Evolutionary conservation across 331 rosid genomes (phyloP).

Genomic region (Malus hybrid): DNA sequence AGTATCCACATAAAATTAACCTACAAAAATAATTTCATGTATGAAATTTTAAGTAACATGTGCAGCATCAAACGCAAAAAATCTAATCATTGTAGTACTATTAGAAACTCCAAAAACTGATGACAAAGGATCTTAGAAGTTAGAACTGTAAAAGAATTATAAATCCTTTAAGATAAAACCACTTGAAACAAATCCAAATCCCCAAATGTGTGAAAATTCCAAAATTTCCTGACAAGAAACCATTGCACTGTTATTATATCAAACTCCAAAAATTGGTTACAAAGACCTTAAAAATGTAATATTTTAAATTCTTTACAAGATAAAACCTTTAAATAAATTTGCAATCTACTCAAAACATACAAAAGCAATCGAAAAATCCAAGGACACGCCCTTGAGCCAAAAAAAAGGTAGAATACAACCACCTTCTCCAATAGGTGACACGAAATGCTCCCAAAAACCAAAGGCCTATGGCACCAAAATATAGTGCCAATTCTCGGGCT

Average conservation of each 20-base stretch:
- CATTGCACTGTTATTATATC: not conserved
- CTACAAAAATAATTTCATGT: not conserved
- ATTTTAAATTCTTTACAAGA: not conserved
- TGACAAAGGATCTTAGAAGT: not conserved
- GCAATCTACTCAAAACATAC: not conserved
- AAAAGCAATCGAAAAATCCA: not conserved
- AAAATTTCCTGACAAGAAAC: not conserved
- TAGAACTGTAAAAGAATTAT: not conserved
- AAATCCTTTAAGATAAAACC: not conserved
- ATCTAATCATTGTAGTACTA: not conserved
- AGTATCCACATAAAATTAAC: not conserved
- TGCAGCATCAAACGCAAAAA: not conserved
- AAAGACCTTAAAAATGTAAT: not conserved
- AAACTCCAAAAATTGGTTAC: not conserved
- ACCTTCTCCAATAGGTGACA: constrained; percentile 15
- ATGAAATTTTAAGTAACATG: not conserved
- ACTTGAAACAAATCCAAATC: not conserved
- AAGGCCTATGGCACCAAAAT: constrained; percentile 71
- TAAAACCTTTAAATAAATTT: not conserved
- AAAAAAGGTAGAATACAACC: not conserved
- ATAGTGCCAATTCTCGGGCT: constrained; percentile 82
- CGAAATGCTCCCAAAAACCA: constrained; percentile 59
- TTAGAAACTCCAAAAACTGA: not conserved
- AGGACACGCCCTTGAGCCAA: not conserved
- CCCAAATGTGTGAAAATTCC: no score